Evolutionary conservation across 805 yeast genomes (phyloP).

Genomic region (Metschnikowia anglica): DNA sequence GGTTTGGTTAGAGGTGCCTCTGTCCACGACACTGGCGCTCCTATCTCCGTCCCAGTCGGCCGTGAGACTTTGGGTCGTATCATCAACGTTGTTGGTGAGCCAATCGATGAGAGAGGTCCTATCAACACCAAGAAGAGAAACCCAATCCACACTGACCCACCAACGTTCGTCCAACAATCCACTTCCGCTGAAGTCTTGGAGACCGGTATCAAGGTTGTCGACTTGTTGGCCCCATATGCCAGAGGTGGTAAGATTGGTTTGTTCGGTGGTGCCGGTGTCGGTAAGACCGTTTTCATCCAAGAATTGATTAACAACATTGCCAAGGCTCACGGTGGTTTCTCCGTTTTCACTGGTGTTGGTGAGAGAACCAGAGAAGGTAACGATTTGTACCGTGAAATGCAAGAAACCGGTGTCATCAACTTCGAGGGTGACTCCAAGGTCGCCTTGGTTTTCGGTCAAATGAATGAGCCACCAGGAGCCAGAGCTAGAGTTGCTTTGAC

Average conservation of each 20-base stretch:
- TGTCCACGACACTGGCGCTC: slow-evolving; percentile 95
- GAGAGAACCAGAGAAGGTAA: slow-evolving; percentile 99
- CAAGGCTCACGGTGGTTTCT: slow-evolving; percentile 99
- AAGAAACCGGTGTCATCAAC: slow-evolving; percentile 99
- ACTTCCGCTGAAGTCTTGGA: slow-evolving; percentile 97
- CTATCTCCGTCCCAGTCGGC: slow-evolving; percentile 99
- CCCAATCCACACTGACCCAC: slow-evolving; percentile 99
- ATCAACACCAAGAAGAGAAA: slow-evolving; percentile 86
- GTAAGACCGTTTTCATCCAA: slow-evolving; percentile 99
- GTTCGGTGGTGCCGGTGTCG: slow-evolving; percentile 99
- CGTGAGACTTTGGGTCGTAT: slow-evolving; percentile 99
- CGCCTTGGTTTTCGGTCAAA: slow-evolving; percentile 98
- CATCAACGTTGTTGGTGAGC: slow-evolving; percentile 97
- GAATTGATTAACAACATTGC: slow-evolving; percentile 99
- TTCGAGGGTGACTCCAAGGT: slow-evolving; percentile 99
- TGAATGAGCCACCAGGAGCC: slow-evolving; percentile 99
- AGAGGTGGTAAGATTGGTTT: slow-evolving; percentile 99
- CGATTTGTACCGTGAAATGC: slow-evolving; percentile 99
- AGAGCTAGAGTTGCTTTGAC: slow-evolving; percentile 99
- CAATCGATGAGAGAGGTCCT: slow-evolving; percentile 99
- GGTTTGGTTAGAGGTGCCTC: slow-evolving; percentile 97
- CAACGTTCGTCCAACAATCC: slow-evolving; percentile 93
- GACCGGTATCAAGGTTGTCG: slow-evolving; percentile 99
- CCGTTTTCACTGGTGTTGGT: slow-evolving; percentile 99
- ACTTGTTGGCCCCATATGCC: slow-evolving; percentile 98